Evolutionary conservation across 306 rosid genomes (phyloP), one percentile per base, ranked within the genome.

Genomic region (Dalbergia oliveri): DNA sequence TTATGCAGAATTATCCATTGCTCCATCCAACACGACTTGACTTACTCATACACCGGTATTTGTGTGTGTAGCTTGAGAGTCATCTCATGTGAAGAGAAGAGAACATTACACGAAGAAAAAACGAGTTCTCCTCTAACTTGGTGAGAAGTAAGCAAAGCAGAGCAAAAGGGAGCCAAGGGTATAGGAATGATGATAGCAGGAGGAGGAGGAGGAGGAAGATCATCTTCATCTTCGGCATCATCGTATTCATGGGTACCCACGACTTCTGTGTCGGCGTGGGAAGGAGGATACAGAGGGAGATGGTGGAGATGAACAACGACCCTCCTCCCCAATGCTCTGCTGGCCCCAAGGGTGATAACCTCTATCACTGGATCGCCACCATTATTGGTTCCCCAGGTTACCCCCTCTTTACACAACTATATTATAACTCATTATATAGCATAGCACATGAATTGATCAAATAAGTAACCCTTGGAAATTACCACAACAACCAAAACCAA

Each of bases 261-360:
- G 0, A 91, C 97, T 0, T 93, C 97, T 1, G 90, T 86, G 19
- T 89, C 98, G 0, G 91, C 97, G 1, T 91, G 0, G 98, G 97
- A 37, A 94, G 87, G 89, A 82, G 98, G 73, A 92, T 94, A 56
- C 98, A 89, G 69, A 88, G 89, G 35, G 98, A 94, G 78, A 92
- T 94, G 98, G 82, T 65, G 34, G 97, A 92, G 79, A 92, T 94
- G 54, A 86, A 89, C 89, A 69, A 56, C 57, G 94, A 92, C 58
- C 94, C 97, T 53, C 97, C 98, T 83, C 88, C 92, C 8, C 80
- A 88, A 45, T 94, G 91, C 86, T 91, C 93, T 33, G 98, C 97
- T 33, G 97, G 98, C 5, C 97, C 98, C 21, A 94, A 92, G 84
- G 98, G 98, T 14, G 98, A 94, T 83, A 94, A 94, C 74, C 93